These are phyloP conservation scores for Parasarocladium wereldwijsianum DNA, from an alignment of 2,329 filamentous ascomycete genomes.

Conservation along the genomic window DNA sequence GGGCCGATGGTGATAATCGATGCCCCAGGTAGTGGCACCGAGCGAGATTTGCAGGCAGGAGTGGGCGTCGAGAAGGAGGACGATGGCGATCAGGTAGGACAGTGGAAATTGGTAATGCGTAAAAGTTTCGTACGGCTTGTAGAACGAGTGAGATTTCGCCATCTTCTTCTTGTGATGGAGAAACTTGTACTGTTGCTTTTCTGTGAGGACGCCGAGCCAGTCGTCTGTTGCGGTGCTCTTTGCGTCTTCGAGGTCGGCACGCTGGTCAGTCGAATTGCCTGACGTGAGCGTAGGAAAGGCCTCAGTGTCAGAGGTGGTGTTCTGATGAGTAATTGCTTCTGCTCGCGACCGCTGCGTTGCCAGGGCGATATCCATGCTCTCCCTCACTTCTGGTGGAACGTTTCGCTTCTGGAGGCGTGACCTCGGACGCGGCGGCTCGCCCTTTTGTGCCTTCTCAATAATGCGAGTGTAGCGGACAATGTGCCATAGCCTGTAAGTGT, in stretches of 20 bases:
- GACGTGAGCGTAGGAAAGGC: neutral
- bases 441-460: conserved; percentile 32
- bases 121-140: conserved; percentile 74
- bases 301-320: too few species aligned
- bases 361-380: conserved; percentile 7
- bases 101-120: conserved; percentile 72
- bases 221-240: conserved; percentile 21
- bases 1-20: conserved; percentile 53
- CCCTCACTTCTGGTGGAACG: conserved; percentile 7
- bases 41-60: conserved; percentile 68
- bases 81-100: conserved; percentile 57
- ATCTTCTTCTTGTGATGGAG: conserved; percentile 70
- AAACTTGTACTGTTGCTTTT: conserved; percentile 52
- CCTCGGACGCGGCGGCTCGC: conserved; percentile 17
- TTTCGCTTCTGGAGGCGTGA: conserved; percentile 10
- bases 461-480: conserved; percentile 50
- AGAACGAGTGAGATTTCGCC: conserved; percentile 72
- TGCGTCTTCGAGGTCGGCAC: conserved; percentile 24
- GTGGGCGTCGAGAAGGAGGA: conserved; percentile 68
- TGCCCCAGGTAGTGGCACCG: conserved; percentile 65
- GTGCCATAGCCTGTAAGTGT: conserved; percentile 80
- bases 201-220: conserved; percentile 47
- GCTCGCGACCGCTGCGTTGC: neutral
- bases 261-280: conserved; percentile 11
- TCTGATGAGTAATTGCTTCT: neutral